Evolutionary conservation across 495 filamentous ascomycete species (phyloP).

Genomic region (Elaphomyces granulatus): DNA sequence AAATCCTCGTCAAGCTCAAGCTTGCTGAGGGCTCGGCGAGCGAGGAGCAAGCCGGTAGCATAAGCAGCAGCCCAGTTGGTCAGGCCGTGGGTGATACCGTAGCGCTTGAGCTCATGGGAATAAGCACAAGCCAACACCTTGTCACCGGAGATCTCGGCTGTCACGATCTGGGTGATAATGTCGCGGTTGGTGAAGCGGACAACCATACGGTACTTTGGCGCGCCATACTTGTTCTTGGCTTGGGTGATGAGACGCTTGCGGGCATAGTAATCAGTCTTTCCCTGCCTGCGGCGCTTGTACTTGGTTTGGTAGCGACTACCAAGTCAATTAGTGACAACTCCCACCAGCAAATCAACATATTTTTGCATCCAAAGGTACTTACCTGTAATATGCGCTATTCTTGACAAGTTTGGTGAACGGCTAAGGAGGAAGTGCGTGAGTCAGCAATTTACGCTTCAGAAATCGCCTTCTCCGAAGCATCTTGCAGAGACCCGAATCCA

Average conservation of each 20-base stretch:
- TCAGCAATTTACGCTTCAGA: slow-evolving; percentile 99
- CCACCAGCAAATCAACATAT: slow-evolving; percentile 9
- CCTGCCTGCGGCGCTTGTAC: slow-evolving; percentile 91
- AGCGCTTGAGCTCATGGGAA: slow-evolving; percentile 92
- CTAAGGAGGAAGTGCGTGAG: slow-evolving; percentile 59
- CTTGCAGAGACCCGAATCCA: slow-evolving; percentile 70
- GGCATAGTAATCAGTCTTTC: slow-evolving; percentile 99
- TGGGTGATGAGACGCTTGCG: slow-evolving; percentile 99
- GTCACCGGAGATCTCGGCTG: slow-evolving; percentile 92
- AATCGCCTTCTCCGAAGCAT: slow-evolving; percentile 67
- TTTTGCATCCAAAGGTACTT: slow-evolving; percentile 29
- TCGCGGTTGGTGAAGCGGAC: slow-evolving; percentile 99
- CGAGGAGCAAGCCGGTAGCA: slow-evolving; percentile 88
- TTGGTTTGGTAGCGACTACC: slow-evolving; percentile 95
- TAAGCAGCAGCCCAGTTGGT: slow-evolving; percentile 99
- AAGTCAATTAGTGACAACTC: slow-evolving; percentile 13
- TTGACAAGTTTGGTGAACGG: slow-evolving; percentile 91
- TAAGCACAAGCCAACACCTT: slow-evolving; percentile 90
- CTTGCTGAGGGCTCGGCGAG: slow-evolving; percentile 92
- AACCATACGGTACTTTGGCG: slow-evolving; percentile 98
- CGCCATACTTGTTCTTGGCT: slow-evolving; percentile 99
- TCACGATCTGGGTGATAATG: slow-evolving; percentile 95
- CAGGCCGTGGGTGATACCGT: slow-evolving; percentile 93
- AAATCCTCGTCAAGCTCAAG: slow-evolving; percentile 86
- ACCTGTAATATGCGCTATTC: slow-evolving; percentile 97